Base-by-base conservation (phyloP, 345 rosid species). In the Tarenaya hassleriana region DNA sequence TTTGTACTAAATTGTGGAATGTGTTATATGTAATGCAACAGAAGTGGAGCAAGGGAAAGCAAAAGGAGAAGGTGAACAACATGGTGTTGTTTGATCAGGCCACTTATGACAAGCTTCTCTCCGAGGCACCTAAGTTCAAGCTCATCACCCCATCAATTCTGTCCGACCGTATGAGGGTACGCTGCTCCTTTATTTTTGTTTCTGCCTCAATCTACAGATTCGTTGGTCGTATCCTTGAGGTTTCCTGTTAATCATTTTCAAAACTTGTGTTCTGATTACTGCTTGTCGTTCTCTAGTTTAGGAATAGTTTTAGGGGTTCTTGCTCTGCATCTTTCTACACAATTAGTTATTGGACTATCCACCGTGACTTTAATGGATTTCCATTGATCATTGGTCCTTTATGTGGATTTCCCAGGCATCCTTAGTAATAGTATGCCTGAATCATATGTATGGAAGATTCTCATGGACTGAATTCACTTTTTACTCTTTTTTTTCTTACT, bases 31-130 rank as follows among this genome's bases (percentile, higher is more conserved):
- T 21, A 41, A 55, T 10, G 17, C 49, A 47, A 63, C 69, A 81
- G 86, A 85, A 85, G 77, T 85, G 89, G 94, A 82, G 89, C 77
- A 85, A 85, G 67, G 94, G 88, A 56, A 81, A 85, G 77, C 94
- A 85, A 64, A 84, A 85, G 86, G 94, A 85, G 76, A 85, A 85
- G 73, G 95, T 86, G 71, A 86, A 86, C 82, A 86, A 86, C 77
- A 80, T 80, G 95, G 92, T 86, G 50, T 50, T 83, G 69, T 86
- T 86, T 65, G 95, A 86, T 58, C 92, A 83, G 13, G 84, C 74
- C 16, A 83, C 92, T 40, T 86, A 83, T 46, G 95, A 86, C 48
- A 83, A 81, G 79, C 92, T 86, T 13, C 77, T 86, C 16, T 40
- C 77, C 14, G 92, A 86, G 50, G 88, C 80, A 9, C 92, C 95